Evolutionary conservation across 192 early-diverging fungal genomes (phyloP).

Genomic region (Coemansia sp.): DNA sequence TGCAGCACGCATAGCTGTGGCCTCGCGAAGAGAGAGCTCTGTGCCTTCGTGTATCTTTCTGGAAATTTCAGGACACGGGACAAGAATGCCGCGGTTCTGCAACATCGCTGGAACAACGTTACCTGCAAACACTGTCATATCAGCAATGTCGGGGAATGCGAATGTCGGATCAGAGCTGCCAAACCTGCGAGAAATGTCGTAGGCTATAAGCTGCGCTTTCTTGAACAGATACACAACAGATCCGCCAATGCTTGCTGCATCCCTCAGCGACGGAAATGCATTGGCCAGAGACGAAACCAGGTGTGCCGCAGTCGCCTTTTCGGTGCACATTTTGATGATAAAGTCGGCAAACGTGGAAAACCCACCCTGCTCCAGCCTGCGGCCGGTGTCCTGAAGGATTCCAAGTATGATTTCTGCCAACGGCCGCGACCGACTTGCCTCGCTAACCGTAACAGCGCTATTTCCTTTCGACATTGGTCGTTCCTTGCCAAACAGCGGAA

Average conservation of each 20-base stretch:
- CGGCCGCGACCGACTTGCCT: slow-evolving; percentile 61
- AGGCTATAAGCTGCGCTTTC: slow-evolving; percentile 72
- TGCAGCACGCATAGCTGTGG: slow-evolving; percentile 67
- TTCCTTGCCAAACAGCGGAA: slow-evolving; percentile 69
- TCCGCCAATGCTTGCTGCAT: slow-evolving; percentile 57
- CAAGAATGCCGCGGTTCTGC: slow-evolving; percentile 57
- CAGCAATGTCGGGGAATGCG: slow-evolving; percentile 64
- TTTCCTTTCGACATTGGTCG: slow-evolving; percentile 45
- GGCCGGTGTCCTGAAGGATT: slow-evolving; percentile 71
- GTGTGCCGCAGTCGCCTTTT: slow-evolving; percentile 53
- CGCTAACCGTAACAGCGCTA: slow-evolving; percentile 62
- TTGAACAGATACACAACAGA: slow-evolving; percentile 70
- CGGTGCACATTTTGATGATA: slow-evolving; percentile 62
- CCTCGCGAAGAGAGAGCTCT: slow-evolving; percentile 56
- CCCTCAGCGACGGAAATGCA: slow-evolving; percentile 71
- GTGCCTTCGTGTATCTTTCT: slow-evolving; percentile 46
- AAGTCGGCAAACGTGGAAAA: slow-evolving; percentile 70
- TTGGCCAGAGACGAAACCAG: slow-evolving; percentile 62
- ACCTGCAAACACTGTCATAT: slow-evolving; percentile 73
- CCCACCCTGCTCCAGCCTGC: slow-evolving; percentile 59
- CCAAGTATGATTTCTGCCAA: slow-evolving; percentile 65
- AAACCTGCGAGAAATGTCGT: slow-evolving; percentile 64
- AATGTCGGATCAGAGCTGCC: slow-evolving; percentile 57
- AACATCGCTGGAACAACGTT: slow-evolving; percentile 74
- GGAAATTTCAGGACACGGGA: slow-evolving; percentile 47